A percentile compares a stretch with the other conserved stretches of the same genome.
phyloP scores from a whole-genome alignment of 2,329 filamentous ascomycete genomes.

The Coleophoma eucalyptorum region DNA sequence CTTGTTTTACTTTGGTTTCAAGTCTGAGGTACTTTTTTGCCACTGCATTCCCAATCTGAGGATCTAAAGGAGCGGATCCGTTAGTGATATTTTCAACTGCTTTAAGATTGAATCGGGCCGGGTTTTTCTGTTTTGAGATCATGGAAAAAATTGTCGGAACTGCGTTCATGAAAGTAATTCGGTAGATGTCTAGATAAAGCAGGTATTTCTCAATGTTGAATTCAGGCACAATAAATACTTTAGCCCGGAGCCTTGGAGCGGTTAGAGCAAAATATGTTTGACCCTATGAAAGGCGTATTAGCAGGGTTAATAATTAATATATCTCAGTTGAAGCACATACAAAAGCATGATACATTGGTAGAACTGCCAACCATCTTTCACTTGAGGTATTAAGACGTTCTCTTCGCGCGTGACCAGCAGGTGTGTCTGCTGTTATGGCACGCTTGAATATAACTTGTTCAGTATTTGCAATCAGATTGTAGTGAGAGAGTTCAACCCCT shows the following conservation, averaged over 20 bases:
- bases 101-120: constrained; percentile 63
- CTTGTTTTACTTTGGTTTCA: constrained; percentile 52
- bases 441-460: constrained; percentile 32
- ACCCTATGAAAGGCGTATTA: constrained; percentile 62
- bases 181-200: background rate
- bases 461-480: constrained; percentile 70
- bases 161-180: constrained; percentile 42
- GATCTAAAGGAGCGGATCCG: constrained; percentile 64
- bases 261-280: constrained; percentile 1
- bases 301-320: constrained; percentile 69
- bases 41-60: background rate
- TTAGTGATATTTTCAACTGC: constrained; percentile 56
- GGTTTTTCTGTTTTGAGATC: constrained; percentile 67
- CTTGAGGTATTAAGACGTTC: constrained; percentile 49
- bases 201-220: background rate
- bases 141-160: constrained; percentile 73
- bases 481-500: constrained; percentile 75
- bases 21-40: constrained; percentile 40
- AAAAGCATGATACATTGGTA: constrained; percentile 72
- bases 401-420: constrained; percentile 4
- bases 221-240: constrained; percentile 1
- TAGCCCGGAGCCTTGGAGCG: background rate
- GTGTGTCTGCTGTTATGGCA: background rate
- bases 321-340: constrained; percentile 59
- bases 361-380: constrained; percentile 11